A percentile compares a stretch with the other conserved stretches of the same genome.
phyloP scores from a whole-genome alignment of 2,329 filamentous ascomycete genomes.

The Diaporthe destruens region DNA sequence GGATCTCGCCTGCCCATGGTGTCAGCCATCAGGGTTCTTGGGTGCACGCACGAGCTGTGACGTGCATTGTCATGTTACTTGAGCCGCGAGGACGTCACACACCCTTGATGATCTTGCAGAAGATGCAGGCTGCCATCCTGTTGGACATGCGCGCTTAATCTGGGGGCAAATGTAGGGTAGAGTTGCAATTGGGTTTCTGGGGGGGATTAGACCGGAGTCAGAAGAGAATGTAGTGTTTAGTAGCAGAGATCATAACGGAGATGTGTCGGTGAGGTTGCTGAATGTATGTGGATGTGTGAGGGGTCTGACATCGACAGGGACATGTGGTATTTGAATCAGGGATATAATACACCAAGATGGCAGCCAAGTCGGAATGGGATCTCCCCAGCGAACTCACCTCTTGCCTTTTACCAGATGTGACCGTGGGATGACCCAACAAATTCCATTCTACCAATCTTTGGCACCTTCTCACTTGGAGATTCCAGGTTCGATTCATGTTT shows the following conservation, averaged over 20 bases:
- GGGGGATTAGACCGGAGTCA: not conserved
- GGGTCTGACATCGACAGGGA: constrained; percentile 4
- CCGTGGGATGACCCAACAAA: constrained; percentile 71
- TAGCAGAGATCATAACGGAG: constrained; percentile 6
- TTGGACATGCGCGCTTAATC: constrained; percentile 46
- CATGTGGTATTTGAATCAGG: not conserved
- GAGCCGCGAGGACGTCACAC: constrained; percentile 41
- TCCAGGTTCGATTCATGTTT: constrained; percentile 58
- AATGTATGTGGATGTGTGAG: constrained; percentile 2
- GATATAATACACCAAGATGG: constrained; percentile 40
- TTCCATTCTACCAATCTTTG: constrained; percentile 67
- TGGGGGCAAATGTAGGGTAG: too few relatives aligned
- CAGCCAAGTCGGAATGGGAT: constrained; percentile 70
- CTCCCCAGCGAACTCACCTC: constrained; percentile 79
- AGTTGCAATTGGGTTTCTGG: not conserved
- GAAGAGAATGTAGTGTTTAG: not conserved
- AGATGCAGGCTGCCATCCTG: constrained; percentile 82
- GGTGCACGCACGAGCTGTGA: not conserved
- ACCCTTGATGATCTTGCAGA: constrained; percentile 99
- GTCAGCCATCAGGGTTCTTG: constrained; percentile 38
- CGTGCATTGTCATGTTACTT: constrained; percentile 24
- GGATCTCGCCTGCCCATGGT: constrained; percentile 81
- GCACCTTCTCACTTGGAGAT: constrained; percentile 51
- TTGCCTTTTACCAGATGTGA: constrained; percentile 87
- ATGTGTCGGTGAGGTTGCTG: constrained; percentile 32